phyloP scores from a whole-genome alignment of 164 flowering plant genomes.

The Piper longum region DNA sequence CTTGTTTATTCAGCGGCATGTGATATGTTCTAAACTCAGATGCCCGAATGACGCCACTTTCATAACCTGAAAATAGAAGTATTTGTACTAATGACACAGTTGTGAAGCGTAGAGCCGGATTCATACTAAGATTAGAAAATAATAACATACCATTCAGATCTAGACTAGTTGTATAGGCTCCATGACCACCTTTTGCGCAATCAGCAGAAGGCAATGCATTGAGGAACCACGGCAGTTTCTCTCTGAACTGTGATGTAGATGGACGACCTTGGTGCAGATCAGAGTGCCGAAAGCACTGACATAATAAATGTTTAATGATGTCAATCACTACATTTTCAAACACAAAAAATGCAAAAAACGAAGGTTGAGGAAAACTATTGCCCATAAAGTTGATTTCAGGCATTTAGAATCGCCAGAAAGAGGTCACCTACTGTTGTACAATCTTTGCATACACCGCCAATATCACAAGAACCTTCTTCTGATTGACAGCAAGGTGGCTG shows the following conservation, averaged over 20 bases:
- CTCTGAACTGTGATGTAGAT: conserved; percentile 64
- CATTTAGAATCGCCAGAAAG: not conserved
- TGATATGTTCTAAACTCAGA: conserved; percentile 95
- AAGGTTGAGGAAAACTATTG: not conserved
- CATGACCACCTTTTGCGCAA: conserved; percentile 99
- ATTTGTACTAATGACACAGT: no score
- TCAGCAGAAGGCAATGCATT: conserved; percentile 88
- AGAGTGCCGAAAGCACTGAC: conserved; percentile 86
- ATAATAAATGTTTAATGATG: conserved; percentile 1
- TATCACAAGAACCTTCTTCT: conserved; percentile 38
- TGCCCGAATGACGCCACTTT: conserved; percentile 58
- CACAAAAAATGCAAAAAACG: not conserved
- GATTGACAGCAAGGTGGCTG: conserved; percentile 95
- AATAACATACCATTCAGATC: conserved; percentile 56
- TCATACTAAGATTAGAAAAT: not conserved
- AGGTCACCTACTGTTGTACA: conserved; percentile 76
- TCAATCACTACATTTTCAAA: not conserved
- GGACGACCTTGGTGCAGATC: conserved; percentile 76
- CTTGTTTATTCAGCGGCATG: conserved; percentile 96
- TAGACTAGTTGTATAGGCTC: conserved; percentile 82
- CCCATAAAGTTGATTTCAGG: not conserved
- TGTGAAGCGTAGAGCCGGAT: not conserved
- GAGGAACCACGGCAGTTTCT: conserved; percentile 98
- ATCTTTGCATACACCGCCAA: conserved; percentile 66
- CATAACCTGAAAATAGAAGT: conserved; percentile 42